phyloP scores from a whole-genome alignment of 768 basidiomycete species.

The Kwoniella europaea region DNA sequence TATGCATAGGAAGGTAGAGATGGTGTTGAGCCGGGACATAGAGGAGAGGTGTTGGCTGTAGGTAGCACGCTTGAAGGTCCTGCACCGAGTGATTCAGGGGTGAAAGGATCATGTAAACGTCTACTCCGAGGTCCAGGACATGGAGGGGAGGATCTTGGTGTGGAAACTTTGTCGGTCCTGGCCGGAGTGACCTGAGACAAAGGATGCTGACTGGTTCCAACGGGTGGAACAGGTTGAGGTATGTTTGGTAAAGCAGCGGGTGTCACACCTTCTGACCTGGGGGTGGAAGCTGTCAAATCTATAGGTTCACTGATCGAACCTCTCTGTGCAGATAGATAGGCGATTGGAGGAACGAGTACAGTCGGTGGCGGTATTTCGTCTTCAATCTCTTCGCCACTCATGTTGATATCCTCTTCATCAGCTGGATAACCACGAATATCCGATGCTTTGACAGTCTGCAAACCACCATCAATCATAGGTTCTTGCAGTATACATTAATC shows the following conservation, averaged over 20 bases:
- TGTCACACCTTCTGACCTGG: conserved; percentile 1
- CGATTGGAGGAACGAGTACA: neutral
- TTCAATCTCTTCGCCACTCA: neutral
- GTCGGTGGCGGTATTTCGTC: neutral
- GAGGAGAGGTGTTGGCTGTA: neutral
- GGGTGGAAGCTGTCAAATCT: conserved; percentile 16
- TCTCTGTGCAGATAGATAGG: neutral
- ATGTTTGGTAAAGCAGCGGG: neutral
- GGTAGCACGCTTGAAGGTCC: neutral
- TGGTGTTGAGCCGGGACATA: neutral
- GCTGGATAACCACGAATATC: conserved; percentile 9
- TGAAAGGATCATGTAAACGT: conserved; percentile 6
- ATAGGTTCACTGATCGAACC: conserved; percentile 12
- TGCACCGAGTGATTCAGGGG: conserved; percentile 5
- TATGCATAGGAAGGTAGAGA: neutral
- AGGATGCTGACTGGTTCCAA: no score
- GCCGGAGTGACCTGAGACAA: neutral
- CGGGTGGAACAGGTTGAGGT: neutral
- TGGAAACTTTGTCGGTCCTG: neutral
- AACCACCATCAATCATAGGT: neutral
- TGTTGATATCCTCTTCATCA: neutral
- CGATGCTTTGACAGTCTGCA: conserved; percentile 5
- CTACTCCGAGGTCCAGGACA: neutral
- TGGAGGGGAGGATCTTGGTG: neutral
- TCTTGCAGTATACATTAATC: neutral